Conservation (phyloP, 208 protist species). For the Leishmania aethiopica region DNA sequence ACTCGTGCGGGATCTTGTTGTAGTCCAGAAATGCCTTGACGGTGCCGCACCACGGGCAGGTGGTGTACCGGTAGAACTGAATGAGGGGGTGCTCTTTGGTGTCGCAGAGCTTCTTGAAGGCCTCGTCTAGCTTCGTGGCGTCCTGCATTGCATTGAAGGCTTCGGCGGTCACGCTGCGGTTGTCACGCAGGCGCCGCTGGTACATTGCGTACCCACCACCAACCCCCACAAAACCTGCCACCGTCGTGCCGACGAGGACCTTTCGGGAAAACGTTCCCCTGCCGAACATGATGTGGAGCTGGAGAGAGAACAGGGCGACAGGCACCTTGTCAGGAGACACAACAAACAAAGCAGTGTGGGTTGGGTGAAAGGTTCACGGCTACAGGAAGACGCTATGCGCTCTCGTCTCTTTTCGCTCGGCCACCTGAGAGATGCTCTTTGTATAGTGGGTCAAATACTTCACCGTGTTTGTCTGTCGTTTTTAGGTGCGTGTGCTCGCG, state of each 20-base stretch:
- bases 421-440: neutral
- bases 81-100: slow-evolving; percentile 40
- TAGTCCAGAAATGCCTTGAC: slow-evolving; percentile 90
- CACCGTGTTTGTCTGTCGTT: neutral
- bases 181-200: slow-evolving; percentile 77
- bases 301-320: neutral
- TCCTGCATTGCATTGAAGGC: slow-evolving; percentile 81
- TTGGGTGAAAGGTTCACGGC: neutral
- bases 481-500: neutral
- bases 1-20: slow-evolving; percentile 70
- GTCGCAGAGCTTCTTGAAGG: slow-evolving; percentile 55
- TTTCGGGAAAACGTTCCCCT: slow-evolving; percentile 56
- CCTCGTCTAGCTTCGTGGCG: slow-evolving; percentile 44
- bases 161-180: slow-evolving; percentile 74
- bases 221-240: slow-evolving; percentile 35
- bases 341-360: neutral
- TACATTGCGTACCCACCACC: slow-evolving; percentile 76
- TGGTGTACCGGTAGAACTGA: slow-evolving; percentile 86
- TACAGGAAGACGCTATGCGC: neutral
- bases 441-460: neutral
- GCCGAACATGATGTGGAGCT: slow-evolving; percentile 40
- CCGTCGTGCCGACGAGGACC: slow-evolving; percentile 35
- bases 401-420: neutral
- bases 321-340: neutral
- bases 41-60: slow-evolving; percentile 91